Percentiles rank a stretch among this genome's conserved stretches.
phyloP scores from a whole-genome alignment of 192 early-diverging fungal genomes.

The Backusella psychrophila region DNA sequence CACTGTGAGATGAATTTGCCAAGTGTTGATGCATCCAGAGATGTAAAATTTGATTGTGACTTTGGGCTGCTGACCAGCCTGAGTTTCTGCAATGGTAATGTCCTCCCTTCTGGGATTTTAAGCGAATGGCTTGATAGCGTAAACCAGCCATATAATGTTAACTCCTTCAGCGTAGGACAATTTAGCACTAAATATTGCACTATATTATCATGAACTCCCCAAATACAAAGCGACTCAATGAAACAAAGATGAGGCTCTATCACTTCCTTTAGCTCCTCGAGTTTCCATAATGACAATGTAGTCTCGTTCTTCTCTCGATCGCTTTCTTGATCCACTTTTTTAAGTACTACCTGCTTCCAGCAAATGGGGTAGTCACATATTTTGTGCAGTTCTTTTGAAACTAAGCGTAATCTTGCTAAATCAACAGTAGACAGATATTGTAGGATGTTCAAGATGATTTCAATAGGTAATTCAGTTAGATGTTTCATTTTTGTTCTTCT shows the following conservation, averaged over 20 bases:
- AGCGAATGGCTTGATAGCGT: background rate
- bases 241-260: background rate
- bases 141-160: background rate
- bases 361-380: background rate
- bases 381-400: background rate
- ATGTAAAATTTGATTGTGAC: background rate
- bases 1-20: background rate
- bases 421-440: background rate
- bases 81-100: background rate
- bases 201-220: background rate
- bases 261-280: background rate
- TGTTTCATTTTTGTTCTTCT: background rate
- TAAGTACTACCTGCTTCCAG: background rate
- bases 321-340: background rate
- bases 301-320: background rate
- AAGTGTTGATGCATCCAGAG: background rate
- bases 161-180: background rate
- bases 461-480: background rate
- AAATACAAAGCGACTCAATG: background rate
- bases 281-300: background rate
- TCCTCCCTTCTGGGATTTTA: background rate
- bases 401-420: background rate
- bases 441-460: background rate
- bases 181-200: background rate
- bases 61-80: background rate